Evolutionary conservation across 345 rosid genomes (phyloP), one percentile per base, ranked within the genome.

Genomic region (Passiflora organensis): DNA sequence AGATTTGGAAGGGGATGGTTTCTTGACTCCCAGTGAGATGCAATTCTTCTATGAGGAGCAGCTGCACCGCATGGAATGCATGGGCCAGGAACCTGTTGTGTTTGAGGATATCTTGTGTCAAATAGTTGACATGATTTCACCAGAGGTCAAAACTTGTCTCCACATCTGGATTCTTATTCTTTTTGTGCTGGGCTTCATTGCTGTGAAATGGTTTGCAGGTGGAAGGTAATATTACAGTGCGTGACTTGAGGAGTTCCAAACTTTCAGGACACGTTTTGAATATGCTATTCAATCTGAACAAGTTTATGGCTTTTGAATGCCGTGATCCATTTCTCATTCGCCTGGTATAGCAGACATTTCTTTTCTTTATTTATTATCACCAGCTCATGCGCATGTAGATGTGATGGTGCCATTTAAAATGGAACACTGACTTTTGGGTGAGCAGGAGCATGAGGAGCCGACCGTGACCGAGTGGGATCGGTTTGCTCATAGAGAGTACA

Each of bases 391-490:
- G 14, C 13, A 41, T 6, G 43, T 41, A 6, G 8, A 37, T 37
- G 13, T 6, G 41, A 2, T 6, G 13, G 25, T 17, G 1, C 25
- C 57, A 39, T 9, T 10, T 24, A 39, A 11, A 19, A 1, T 23
- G 10, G 1, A 0, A 13, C 22, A 47, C 51, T 46, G 28, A 55
- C 54, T 49, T 51, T 64, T 44, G 53, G 51, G 37, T 51, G 41
- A 19, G 18, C 72, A 91, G 97, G 97, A 91, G 75, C 85, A 86
- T 1, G 97, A 87, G 66, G 83, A 85, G 67, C 97, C 97, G 12
- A 79, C 89, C 47, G 73, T 87, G 86, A 91, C 96, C 13, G 97
- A 87, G 43, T 87, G 97, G 97, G 97, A 91, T 64, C 86, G 96
- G 12, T 91, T 91, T 82, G 95, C 97, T 4, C 96, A 83, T 68